phyloP scores from a whole-genome alignment of 331 rosid species.

The Erythrophleum ivorense region DNA sequence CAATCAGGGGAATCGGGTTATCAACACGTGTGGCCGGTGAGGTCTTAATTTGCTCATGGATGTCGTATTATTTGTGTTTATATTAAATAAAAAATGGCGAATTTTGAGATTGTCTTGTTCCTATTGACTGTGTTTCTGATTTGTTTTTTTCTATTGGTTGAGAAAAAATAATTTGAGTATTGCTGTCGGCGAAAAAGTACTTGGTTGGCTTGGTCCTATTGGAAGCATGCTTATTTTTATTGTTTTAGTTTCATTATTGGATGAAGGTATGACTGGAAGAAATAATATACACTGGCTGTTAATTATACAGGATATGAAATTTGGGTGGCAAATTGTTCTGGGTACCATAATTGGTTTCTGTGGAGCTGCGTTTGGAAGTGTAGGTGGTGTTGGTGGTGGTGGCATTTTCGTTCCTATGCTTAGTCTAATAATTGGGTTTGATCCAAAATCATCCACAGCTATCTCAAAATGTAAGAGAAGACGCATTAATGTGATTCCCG shows the following conservation, averaged over 20 bases:
- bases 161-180: background rate
- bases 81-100: background rate
- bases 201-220: background rate
- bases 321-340: constrained; percentile 79
- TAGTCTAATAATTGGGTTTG: constrained; percentile 81
- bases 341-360: constrained; percentile 75
- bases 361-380: constrained; percentile 96
- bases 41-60: background rate
- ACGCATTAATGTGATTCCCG: background rate
- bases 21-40: constrained; percentile 85
- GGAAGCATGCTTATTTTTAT: background rate
- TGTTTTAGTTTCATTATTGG: background rate
- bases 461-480: constrained; percentile 83
- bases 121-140: background rate
- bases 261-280: background rate
- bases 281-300: constrained; percentile 7
- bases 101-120: background rate
- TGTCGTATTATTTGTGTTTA: background rate
- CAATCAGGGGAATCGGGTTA: constrained; percentile 60
- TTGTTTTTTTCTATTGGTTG: background rate
- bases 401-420: constrained; percentile 99
- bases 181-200: constrained; percentile 13
- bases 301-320: constrained; percentile 70
- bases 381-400: constrained; percentile 98
- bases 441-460: constrained; percentile 89